A percentile compares a stretch with the other conserved stretches of the same genome.
Evolutionary conservation across 768 basidiomycete genomes (phyloP).

Genomic region (Boletus patriciae): DNA sequence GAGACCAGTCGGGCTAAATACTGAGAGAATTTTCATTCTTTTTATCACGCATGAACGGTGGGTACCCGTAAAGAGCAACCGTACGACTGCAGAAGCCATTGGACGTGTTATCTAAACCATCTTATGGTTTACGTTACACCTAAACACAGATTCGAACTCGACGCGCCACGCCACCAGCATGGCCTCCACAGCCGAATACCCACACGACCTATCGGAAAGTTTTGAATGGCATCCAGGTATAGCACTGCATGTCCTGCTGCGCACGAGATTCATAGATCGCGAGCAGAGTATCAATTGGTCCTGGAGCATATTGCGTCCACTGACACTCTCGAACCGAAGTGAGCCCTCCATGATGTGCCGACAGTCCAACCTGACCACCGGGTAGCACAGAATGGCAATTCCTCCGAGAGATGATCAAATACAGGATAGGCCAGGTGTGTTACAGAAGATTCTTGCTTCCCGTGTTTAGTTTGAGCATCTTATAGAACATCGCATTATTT

Average conservation of each 20-base stretch:
- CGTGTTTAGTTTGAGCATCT: not conserved
- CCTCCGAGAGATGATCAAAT: constrained; percentile 70
- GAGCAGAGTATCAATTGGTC: constrained; percentile 55
- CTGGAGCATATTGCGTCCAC: constrained; percentile 64
- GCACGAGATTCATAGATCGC: constrained; percentile 7
- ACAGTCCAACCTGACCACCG: constrained; percentile 12
- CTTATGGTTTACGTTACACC: not conserved
- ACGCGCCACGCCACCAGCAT: constrained; percentile 8
- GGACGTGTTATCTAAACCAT: no score
- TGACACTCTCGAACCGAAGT: constrained; percentile 60
- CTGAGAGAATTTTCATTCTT: no score
- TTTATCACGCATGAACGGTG: no score
- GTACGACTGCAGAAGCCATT: no score
- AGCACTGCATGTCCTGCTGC: not conserved
- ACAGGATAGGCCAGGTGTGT: constrained; percentile 64
- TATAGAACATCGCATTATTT: constrained; percentile 53
- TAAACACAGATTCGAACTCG: not conserved
- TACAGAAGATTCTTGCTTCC: not conserved
- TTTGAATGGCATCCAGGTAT: constrained; percentile 59
- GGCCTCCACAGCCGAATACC: constrained; percentile 16
- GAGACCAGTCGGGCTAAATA: no score
- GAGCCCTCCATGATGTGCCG: not conserved
- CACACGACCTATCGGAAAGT: constrained; percentile 16
- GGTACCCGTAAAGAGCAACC: no score
- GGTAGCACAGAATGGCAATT: constrained; percentile 66